Base-by-base conservation (phyloP, 768 basidiomycete species). In the Royoungia palumana region DNA sequence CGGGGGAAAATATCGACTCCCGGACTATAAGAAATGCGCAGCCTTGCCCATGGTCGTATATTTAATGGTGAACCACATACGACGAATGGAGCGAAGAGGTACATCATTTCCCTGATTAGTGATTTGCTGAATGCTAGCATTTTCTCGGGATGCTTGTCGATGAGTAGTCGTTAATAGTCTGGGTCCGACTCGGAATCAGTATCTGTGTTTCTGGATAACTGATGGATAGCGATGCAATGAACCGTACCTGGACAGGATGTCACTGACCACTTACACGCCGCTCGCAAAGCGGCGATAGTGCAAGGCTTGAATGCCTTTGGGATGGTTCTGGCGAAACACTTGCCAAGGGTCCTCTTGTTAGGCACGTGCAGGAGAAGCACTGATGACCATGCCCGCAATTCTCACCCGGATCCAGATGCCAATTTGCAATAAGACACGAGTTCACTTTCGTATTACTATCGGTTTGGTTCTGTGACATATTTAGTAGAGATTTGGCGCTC, bases 351-450 rank as follows among this genome's bases (percentile, higher is more conserved):
- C 51, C 48, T 6, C 34, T 66, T n/a, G 48, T 56, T 3, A 39
- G 66, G 2, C 64, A 66, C 22, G 46, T 68, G 6, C 48, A 61
- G 35, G 64, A 64, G 16, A 53, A 2, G 7, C 66, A 66, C 30
- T 30, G 35, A 2, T 64, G 66, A 59, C 54, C 64, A 0, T 66
- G 64, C 22, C 50, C 59, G n/a, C n/a, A n/a, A n/a, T n/a, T n/a
- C n/a, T n/a, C n/a, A n/a, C n/a, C n/a, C n/a, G n/a, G n/a, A n/a
- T n/a, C n/a, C n/a, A n/a, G n/a, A n/a, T n/a, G n/a, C n/a, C n/a
- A n/a, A n/a, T n/a, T n/a, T n/a, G n/a, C n/a, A n/a, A n/a, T n/a
- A n/a, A n/a, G n/a, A n/a, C n/a, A n/a, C n/a, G n/a, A n/a, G n/a
- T n/a, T n/a, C n/a, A n/a, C n/a, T n/a, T n/a, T n/a, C n/a, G n/a